phyloP scores from a whole-genome alignment of 306 rosid species.

The Gleditsia sinensis region DNA sequence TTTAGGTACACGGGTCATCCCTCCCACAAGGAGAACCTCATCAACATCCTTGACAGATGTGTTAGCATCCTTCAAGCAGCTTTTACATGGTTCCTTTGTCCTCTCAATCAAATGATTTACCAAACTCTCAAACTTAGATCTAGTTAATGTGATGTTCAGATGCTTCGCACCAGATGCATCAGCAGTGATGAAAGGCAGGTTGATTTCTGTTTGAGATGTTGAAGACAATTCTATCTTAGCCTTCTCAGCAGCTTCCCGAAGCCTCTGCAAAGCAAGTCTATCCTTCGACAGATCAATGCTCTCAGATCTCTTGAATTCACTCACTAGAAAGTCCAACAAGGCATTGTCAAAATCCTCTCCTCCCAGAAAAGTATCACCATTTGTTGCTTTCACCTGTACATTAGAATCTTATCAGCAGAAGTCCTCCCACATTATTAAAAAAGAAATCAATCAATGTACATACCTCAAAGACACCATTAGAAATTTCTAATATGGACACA shows the following conservation, averaged over 20 bases:
- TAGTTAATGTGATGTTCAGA: slow-evolving; percentile 82
- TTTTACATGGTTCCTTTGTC: slow-evolving; percentile 80
- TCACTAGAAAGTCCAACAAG: slow-evolving; percentile 73
- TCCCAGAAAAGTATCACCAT: slow-evolving; percentile 94
- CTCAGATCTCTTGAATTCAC: slow-evolving; percentile 78
- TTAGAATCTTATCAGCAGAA: not conserved
- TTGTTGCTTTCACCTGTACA: slow-evolving; percentile 87
- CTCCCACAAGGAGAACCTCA: slow-evolving; percentile 96
- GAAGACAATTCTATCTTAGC: slow-evolving; percentile 94
- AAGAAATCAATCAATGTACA: not conserved
- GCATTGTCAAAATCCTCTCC: slow-evolving; percentile 97
- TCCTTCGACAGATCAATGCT: slow-evolving; percentile 83
- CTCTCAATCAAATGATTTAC: slow-evolving; percentile 83
- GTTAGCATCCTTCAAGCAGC: slow-evolving; percentile 88
- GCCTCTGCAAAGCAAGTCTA: slow-evolving; percentile 91
- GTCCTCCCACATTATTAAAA: not conserved
- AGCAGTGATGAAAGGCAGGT: slow-evolving; percentile 94
- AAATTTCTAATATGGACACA: slow-evolving; percentile 92
- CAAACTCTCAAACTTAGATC: slow-evolving; percentile 82
- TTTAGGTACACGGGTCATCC: slow-evolving; percentile 96
- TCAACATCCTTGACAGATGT: slow-evolving; percentile 80
- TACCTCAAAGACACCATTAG: slow-evolving; percentile 97
- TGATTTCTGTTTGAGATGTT: slow-evolving; percentile 92
- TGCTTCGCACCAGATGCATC: slow-evolving; percentile 97
- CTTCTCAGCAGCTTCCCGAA: slow-evolving; percentile 95